These are phyloP conservation scores for Rhazya stricta DNA, from an alignment of 257 asterid genomes.

Conservation along the genomic window DNA sequence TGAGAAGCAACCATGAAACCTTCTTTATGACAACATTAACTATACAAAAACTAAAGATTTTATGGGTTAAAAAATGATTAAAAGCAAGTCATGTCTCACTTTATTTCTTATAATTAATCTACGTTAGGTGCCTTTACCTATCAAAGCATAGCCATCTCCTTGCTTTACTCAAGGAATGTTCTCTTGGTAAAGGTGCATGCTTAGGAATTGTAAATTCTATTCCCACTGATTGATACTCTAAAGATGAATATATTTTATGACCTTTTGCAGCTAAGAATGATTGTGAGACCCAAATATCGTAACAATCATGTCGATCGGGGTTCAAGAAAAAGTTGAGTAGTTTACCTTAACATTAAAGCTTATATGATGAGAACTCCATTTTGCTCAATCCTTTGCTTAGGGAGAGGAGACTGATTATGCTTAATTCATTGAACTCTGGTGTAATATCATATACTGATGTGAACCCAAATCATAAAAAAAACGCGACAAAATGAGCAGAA, in stretches of 20 bases:
- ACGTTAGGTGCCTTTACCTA: neutral
- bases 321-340: neutral
- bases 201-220: neutral
- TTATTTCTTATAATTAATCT: neutral
- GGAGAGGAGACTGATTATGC: conserved; percentile 1
- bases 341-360: neutral
- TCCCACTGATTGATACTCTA: neutral
- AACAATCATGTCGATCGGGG: neutral
- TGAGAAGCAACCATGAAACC: neutral
- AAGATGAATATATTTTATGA: neutral
- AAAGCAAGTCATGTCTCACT: neutral
- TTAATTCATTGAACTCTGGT: neutral
- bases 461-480: conserved; percentile 1
- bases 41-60: neutral
- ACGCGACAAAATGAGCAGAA: neutral
- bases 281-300: neutral
- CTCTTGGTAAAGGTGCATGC: neutral
- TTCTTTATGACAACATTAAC: neutral
- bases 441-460: neutral
- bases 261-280: neutral
- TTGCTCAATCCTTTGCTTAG: neutral
- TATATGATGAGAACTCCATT: neutral
- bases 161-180: neutral
- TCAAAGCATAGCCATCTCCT: neutral
- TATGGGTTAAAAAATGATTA: neutral